Base-by-base conservation (phyloP, 179 eudicot genomes). In the Nepenthes alata region DNA sequence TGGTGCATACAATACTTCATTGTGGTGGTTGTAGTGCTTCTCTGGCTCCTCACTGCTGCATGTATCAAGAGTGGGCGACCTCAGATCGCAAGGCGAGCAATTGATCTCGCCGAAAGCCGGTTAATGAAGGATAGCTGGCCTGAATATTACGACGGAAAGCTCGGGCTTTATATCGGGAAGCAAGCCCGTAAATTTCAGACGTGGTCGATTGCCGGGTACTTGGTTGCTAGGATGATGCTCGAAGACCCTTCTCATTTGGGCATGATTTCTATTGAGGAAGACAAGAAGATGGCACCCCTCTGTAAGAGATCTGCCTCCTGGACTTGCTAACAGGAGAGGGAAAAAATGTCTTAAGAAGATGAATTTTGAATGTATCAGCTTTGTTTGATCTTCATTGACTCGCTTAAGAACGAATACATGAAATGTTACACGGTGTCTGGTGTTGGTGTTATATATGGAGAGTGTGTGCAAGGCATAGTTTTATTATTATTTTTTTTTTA, bases 191-290 rank as follows among this genome's bases (percentile, higher is more conserved):
- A 85, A 71, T 47, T 71, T 75, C 95, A 87, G 66, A 87, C 91
- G 3, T 87, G 95, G 95, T 82, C 95, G 10, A 80, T 87, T 52
- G 84, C 95, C 16, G 90, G 95, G 52, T 87, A 87, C 75, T 67
- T 87, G 63, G 95, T 87, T 36, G 90, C 95, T 5, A 84, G 80
- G 65, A 80, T 87, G 88, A 74, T 87, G 90, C 81, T 87, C 11
- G 95, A 84, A 67, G 90, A 87, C 58, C 90, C 95, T 1, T 84
- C 95, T 60, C 88, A 84, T 67, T 45, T 84, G 65, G 95, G 90
- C 11, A 87, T 87, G 90, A 75, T 87, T 4, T 87, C 95, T 0
- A 74, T 87, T 1, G 95, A 87, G 63, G 95, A 87, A 71, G 95
- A 87, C 74, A 87, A 78, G 62, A 81, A 82, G 72, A 82, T 84